Conservation (phyloP, 306 rosid genomes). For the Hylodesmum podocarpum region DNA sequence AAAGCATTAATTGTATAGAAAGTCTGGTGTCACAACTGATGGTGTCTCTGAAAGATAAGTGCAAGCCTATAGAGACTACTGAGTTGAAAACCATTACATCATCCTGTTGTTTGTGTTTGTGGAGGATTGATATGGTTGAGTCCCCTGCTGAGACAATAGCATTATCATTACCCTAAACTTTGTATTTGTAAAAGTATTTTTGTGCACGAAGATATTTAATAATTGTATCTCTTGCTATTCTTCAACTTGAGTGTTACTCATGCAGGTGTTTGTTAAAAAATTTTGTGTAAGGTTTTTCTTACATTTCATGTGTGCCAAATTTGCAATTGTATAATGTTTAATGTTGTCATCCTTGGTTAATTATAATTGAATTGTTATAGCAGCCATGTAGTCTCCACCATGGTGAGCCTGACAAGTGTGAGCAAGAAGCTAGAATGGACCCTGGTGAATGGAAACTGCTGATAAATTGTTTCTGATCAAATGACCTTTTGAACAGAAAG, state of each 20-base stretch:
- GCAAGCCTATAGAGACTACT: not conserved
- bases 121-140: not conserved
- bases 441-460: not conserved
- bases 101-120: not conserved
- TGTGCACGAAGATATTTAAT: not conserved
- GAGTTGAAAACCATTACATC: not conserved
- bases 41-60: not conserved
- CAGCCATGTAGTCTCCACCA: not conserved
- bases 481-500: not conserved
- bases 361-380: not conserved
- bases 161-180: not conserved
- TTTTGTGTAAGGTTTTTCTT: not conserved
- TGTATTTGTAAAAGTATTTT: not conserved
- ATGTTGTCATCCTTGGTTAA: not conserved
- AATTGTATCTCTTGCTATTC: not conserved
- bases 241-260: not conserved
- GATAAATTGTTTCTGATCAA: not conserved
- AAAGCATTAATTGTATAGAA: not conserved
- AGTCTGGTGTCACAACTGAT: not conserved
- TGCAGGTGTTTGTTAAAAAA: not conserved
- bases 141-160: not conserved
- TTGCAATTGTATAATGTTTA: not conserved
- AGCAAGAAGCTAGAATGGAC: slow-evolving; percentile 10
- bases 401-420: not conserved
- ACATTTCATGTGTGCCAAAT: not conserved